A percentile compares a stretch with the other conserved stretches of the same genome.
These are phyloP conservation scores for Thuidium tamariscinum DNA, from an alignment of 225 moss, liverwort and hornwort species.

Conservation along the genomic window DNA sequence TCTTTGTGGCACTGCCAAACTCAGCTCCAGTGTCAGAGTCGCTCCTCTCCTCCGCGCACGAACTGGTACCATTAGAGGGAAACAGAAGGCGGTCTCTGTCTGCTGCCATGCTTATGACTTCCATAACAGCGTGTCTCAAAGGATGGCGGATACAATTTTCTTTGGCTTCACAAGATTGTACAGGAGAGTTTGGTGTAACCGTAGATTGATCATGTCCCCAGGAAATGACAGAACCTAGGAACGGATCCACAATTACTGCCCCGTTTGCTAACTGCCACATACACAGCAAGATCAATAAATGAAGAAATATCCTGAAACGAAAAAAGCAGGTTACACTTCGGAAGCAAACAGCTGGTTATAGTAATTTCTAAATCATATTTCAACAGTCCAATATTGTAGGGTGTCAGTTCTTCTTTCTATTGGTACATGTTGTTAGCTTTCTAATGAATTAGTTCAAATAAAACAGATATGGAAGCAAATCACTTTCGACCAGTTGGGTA, in stretches of 20 bases:
- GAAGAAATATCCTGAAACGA: background rate
- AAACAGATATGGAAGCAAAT: background rate
- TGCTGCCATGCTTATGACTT: slow-evolving; percentile 66
- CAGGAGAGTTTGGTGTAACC: background rate
- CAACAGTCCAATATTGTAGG: background rate
- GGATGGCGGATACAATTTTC: slow-evolving; percentile 36
- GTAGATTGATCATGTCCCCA: slow-evolving; percentile 59
- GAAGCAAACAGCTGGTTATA: background rate
- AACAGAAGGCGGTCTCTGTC: slow-evolving; percentile 61
- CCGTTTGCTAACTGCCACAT: slow-evolving; percentile 77
- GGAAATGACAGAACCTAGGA: slow-evolving; percentile 48
- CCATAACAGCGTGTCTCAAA: slow-evolving; percentile 84
- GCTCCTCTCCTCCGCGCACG: background rate
- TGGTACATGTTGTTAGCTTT: background rate
- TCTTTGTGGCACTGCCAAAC: slow-evolving; percentile 27
- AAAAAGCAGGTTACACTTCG: background rate
- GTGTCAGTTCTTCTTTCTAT: background rate
- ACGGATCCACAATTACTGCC: slow-evolving; percentile 92
- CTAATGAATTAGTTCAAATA: background rate
- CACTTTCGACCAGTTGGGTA: background rate
- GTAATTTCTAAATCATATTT: background rate
- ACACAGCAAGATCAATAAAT: background rate
- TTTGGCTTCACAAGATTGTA: background rate
- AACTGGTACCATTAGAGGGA: slow-evolving; percentile 1
- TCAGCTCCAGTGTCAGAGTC: background rate